Base-by-base conservation (phyloP, 441 rosid species). In the Croton laevigatus region DNA sequence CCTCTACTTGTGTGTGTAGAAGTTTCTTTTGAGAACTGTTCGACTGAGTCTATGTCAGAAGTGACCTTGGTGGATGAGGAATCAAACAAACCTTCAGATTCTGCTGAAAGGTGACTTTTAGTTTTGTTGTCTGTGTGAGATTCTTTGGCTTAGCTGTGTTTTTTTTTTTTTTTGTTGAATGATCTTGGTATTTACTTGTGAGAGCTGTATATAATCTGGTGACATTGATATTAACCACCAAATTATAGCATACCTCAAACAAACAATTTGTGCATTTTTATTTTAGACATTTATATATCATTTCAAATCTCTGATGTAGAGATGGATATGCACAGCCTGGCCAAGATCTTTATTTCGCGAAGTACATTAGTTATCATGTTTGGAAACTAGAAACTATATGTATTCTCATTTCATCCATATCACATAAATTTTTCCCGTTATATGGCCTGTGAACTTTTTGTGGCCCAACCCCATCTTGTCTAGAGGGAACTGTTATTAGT, bases 31-130 rank as follows among this genome's bases (percentile, higher is more conserved):
- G 80, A 87, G 85, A 95, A 95, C 83, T 81, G 84, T 74, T 81
- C 96, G 53, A 71, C 80, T 13, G 89, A 89, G 83, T 73, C 88
- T 69, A 79, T 92, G 74, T 68, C 82, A 3, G 81, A 80, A 62
- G 72, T 95, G 67, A 77, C 60, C 55, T 81, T 95, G 78, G 86
- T 76, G 72, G 87, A 86, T 71, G 98, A 89, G 78, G 97, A 88
- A 72, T 72, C 81, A 44, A 75, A 51, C 70, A 87, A 78, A 67
- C 76, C 73, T 69, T 75, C 80, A 17, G 88, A 82, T 83, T 81
- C 89, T 48, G 65, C 81, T 77, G 88, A 87, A 70, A 87, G 91
- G 98, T 95, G 68, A 80, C 58, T 71, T 75, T 58, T 40, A 5
- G 68, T 57, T 67, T 64, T 40, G 42, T 11, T 49, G 58, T 36